phyloP scores from a whole-genome alignment of 169 alveolate genomes.

The Haemoproteus tartakovskyi region DNA sequence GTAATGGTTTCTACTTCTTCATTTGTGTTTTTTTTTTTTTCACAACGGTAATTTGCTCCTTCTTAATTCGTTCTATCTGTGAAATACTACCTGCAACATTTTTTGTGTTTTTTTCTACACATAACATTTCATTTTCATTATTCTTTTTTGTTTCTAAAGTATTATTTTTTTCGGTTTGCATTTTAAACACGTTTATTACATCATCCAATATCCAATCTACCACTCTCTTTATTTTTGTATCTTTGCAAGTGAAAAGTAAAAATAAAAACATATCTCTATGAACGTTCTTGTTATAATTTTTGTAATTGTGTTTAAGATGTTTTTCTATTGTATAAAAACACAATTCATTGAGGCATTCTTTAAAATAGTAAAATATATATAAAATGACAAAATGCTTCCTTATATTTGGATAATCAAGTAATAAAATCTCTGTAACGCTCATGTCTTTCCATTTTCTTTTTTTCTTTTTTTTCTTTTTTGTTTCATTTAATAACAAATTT shows the following conservation, averaged over 20 bases:
- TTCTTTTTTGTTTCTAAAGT: neutral
- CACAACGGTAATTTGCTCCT: neutral
- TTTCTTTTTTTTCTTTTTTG: too few relatives aligned
- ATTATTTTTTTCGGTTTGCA: neutral
- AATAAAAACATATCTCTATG: constrained; percentile 44
- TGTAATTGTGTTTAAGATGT: constrained; percentile 49
- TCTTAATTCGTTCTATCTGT: too few relatives aligned
- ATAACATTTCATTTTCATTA: too few relatives aligned
- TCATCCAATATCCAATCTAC: constrained; percentile 40
- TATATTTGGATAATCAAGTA: too few relatives aligned
- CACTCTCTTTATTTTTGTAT: constrained; percentile 44
- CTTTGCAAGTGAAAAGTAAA: constrained; percentile 47
- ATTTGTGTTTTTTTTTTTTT: constrained; percentile 8
- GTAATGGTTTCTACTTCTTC: neutral
- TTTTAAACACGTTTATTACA: neutral
- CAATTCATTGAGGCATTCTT: constrained; percentile 29
- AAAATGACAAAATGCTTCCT: constrained; percentile 29
- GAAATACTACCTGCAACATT: too few relatives aligned
- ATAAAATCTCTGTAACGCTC: too few relatives aligned
- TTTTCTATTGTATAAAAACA: constrained; percentile 64
- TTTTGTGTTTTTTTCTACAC: too few relatives aligned
- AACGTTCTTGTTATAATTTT: constrained; percentile 26
- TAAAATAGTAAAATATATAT: constrained; percentile 38
- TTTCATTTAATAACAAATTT: too few relatives aligned
- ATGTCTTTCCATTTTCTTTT: too few relatives aligned